Conservation (phyloP, 495 filamentous ascomycete genomes). For the Penicillium mononematosum region DNA sequence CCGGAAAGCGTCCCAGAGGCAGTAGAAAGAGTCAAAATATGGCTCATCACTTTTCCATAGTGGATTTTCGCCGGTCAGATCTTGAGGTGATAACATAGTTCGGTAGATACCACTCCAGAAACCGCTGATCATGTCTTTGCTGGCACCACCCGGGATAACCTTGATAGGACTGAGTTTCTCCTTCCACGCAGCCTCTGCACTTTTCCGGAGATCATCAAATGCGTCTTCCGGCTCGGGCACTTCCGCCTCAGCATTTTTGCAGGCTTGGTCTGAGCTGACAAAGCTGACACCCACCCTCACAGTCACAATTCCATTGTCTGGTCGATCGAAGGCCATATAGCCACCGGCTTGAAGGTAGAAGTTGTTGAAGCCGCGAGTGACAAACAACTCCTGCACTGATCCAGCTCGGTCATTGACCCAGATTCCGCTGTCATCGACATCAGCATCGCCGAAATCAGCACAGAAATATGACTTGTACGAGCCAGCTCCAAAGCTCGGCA, state of each 20-base stretch:
- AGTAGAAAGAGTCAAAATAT: conserved; percentile 78
- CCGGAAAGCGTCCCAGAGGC: conserved; percentile 72
- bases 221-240: conserved; percentile 58
- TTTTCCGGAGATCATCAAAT: conserved; percentile 50
- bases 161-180: conserved; percentile 60
- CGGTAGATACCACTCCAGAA: conserved; percentile 74
- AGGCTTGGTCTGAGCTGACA: conserved; percentile 64
- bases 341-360: conserved; percentile 62
- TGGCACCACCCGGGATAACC: conserved; percentile 53
- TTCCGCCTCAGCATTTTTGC: conserved; percentile 63
- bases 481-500: conserved; percentile 68
- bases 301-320: conserved; percentile 48
- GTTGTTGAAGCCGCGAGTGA: conserved; percentile 57
- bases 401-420: conserved; percentile 63
- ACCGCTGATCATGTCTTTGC: conserved; percentile 52
- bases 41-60: conserved; percentile 68
- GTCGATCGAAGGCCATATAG: conserved; percentile 55
- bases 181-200: conserved; percentile 58
- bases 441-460: conserved; percentile 63
- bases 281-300: conserved; percentile 70
- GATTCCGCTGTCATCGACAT: conserved; percentile 61
- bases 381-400: conserved; percentile 54
- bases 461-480: conserved; percentile 65
- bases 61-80: conserved; percentile 77
- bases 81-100: conserved; percentile 72